Evolutionary conservation across 2,329 filamentous ascomycete species (phyloP).

Genomic region (Fusarium haematococcum): DNA sequence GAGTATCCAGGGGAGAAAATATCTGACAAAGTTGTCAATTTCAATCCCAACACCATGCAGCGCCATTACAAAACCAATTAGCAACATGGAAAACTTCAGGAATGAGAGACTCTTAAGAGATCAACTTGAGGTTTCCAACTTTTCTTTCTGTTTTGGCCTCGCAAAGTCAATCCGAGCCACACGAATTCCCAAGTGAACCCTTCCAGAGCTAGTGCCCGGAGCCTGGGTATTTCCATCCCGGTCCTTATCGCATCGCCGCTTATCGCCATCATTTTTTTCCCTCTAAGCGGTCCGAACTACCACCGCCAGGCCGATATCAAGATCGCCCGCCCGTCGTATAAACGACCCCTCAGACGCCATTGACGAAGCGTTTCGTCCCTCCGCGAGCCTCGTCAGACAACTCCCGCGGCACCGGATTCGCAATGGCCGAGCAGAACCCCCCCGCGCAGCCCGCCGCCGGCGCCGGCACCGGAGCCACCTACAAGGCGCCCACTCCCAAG

Average conservation of each 20-base stretch:
- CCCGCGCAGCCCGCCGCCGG: slow-evolving; percentile 43
- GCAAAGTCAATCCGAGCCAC: neutral
- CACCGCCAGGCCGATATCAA: slow-evolving; percentile 20
- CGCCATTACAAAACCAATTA: neutral
- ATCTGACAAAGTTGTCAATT: neutral
- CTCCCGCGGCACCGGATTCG: neutral
- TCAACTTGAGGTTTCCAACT: neutral
- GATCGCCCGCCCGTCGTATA: slow-evolving; percentile 18
- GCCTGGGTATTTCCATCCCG: slow-evolving; percentile 41
- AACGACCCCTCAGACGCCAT: slow-evolving; percentile 8
- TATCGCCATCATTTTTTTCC: slow-evolving; percentile 41
- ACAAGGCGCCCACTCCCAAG: slow-evolving; percentile 54
- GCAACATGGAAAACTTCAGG: neutral
- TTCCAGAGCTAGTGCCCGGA: slow-evolving; percentile 19
- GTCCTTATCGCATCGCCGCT: slow-evolving; percentile 38
- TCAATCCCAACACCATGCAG: neutral
- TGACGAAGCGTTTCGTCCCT: neutral
- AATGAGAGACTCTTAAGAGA: neutral
- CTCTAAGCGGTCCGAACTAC: slow-evolving; percentile 20
- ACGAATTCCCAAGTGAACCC: neutral
- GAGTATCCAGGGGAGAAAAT: neutral
- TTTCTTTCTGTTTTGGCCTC: neutral
- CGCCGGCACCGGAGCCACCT: slow-evolving; percentile 40
- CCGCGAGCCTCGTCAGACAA: neutral
- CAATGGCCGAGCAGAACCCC: slow-evolving; percentile 42